Evolutionary conservation across 352 stramenopile species (phyloP).

Genomic region (Pythium rhizo-oryzae): DNA sequence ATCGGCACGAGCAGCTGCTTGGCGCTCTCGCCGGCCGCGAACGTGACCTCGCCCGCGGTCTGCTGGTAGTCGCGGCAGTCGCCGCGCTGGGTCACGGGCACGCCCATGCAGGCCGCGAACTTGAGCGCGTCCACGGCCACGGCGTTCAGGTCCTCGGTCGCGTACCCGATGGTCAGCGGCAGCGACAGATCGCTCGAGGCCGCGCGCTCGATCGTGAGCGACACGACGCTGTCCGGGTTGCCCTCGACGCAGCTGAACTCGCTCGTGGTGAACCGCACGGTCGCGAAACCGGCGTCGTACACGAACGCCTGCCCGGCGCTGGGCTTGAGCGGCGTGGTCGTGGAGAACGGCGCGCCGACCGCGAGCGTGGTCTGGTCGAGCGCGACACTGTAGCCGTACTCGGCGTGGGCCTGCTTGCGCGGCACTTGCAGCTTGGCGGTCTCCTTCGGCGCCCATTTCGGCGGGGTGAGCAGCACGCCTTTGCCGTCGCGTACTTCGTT

Average conservation of each 20-base stretch:
- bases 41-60: conserved; percentile 86
- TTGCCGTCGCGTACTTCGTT: conserved; percentile 74
- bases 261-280: conserved; percentile 55
- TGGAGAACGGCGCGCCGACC: conserved; percentile 61
- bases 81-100: conserved; percentile 55
- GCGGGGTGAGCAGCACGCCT: conserved; percentile 57
- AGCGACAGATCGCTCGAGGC: conserved; percentile 41
- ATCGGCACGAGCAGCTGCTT: conserved; percentile 91
- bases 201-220: conserved; percentile 52
- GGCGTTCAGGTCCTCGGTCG: conserved; percentile 76
- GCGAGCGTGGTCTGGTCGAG: conserved; percentile 61
- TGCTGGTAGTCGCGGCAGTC: conserved; percentile 82
- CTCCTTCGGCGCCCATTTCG: conserved; percentile 74
- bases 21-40: conserved; percentile 82
- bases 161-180: conserved; percentile 68
- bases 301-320: conserved; percentile 62
- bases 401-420: conserved; percentile 57
- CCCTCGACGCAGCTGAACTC: conserved; percentile 71
- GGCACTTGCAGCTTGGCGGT: conserved; percentile 78
- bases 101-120: conserved; percentile 60
- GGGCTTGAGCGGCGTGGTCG: conserved; percentile 40
- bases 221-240: conserved; percentile 56
- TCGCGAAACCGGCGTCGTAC: conserved; percentile 62
- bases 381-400: conserved; percentile 58
- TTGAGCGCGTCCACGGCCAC: conserved; percentile 53